Base-by-base conservation (phyloP, 345 rosid species). In the Combretum micranthum region DNA sequence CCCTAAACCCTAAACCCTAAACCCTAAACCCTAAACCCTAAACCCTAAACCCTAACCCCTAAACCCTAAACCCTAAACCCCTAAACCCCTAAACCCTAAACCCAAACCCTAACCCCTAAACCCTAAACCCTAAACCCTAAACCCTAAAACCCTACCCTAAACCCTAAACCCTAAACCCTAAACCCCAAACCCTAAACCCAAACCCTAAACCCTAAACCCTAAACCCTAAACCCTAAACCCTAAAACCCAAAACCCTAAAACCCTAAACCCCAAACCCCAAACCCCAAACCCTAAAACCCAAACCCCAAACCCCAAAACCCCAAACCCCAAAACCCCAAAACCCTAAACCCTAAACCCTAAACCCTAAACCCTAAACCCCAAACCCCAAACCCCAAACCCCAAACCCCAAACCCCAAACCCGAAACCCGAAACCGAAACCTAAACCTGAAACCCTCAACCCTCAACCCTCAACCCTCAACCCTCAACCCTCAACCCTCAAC, bases 101-200 rank as follows among this genome's bases (percentile, higher is more conserved):
- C 48, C 48, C 48, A 2, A 45, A 2, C 48, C 48, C 48, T 9
- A 2, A 45, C 15, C 48, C 48, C 48, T 2, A 2, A 45, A 2
- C 48, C 48, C 48, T 2, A 45, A 45, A 2, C 48, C 48, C 48
- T 2, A 45, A 45, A 2, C 48, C 48, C 48, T 45, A 45, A 45
- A 45, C 48, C 48, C 48, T 9, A 2, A 45, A 45, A 2, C 48
- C 48, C 17, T 13, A 45, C 48, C 48, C 48, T 45, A 45, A 45
- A 2, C 48, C 48, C 48, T 45, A 45, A 45, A 45, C 48, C 48
- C 48, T 45, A 45, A 45, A 45, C 48, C 48, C 48, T 9, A 45
- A 45, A 45, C 48, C 48, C 48, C 17, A 45, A 45, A 45, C 48
- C 48, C 48, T 45, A 45, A 45, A n/a, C 48, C 48, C 9, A 2